A percentile compares a stretch with the other conserved stretches of the same genome.
phyloP scores from a whole-genome alignment of 805 yeast genomes.

The Suhomyces sp. region DNA sequence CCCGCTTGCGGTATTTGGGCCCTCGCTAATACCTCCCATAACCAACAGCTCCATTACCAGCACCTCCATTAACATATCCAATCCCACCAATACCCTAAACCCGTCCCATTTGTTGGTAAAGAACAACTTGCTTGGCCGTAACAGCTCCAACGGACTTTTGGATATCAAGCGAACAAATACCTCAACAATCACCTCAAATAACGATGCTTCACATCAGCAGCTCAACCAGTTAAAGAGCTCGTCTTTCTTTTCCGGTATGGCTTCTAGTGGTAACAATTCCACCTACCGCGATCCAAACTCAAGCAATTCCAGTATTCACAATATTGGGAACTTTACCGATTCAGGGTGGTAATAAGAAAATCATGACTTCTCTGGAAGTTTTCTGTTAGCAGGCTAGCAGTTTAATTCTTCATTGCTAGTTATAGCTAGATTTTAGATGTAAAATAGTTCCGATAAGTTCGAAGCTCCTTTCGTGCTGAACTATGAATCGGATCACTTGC shows the following conservation, averaged over 20 bases:
- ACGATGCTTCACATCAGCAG: neutral
- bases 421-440: too few species aligned
- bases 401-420: neutral
- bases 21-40: slow-evolving; percentile 14
- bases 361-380: too few species aligned
- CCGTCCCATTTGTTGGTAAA: slow-evolving; percentile 23
- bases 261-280: neutral
- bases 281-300: neutral
- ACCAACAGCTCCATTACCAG: too few species aligned
- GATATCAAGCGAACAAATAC: slow-evolving; percentile 1
- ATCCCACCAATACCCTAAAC: slow-evolving; percentile 17
- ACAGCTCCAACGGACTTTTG: slow-evolving; percentile 3
- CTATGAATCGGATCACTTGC: too few species aligned
- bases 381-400: slow-evolving; percentile 3
- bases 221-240: neutral
- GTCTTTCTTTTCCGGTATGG: slow-evolving; percentile 2
- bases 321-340: slow-evolving; percentile 11
- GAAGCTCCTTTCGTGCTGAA: too few species aligned
- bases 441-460: too few species aligned
- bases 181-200: neutral
- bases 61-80: neutral
- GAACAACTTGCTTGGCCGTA: neutral
- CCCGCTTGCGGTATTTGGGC: slow-evolving; percentile 4
- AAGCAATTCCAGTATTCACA: slow-evolving; percentile 5
- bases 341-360: slow-evolving; percentile 9